Evolutionary conservation across 75 land plant species (phyloP).

Genomic region (Pseudotsuga menziesii): DNA sequence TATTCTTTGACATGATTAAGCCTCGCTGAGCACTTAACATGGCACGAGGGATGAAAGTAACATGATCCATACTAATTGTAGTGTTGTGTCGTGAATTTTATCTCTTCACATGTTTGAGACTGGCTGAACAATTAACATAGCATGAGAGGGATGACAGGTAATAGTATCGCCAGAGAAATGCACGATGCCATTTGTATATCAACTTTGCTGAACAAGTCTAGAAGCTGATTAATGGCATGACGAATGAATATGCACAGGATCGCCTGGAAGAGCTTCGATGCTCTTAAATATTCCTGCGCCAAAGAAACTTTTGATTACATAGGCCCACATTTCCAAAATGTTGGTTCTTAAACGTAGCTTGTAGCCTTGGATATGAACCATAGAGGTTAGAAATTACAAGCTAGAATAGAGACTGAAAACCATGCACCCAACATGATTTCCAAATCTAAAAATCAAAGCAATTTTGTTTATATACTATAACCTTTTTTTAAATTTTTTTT

Average conservation of each 20-base stretch:
- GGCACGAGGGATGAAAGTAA: too few relatives aligned
- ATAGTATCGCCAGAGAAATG: conserved; percentile 7
- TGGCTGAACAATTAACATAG: conserved; percentile 7
- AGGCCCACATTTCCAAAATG: conserved; percentile 22
- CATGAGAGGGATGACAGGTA: conserved; percentile 9
- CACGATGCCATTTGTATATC: conserved; percentile 12
- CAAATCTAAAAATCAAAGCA: too few relatives aligned
- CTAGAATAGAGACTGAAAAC: neutral
- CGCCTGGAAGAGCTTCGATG: conserved; percentile 29
- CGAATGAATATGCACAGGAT: conserved; percentile 29
- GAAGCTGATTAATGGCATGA: neutral
- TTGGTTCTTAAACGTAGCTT: conserved; percentile 4
- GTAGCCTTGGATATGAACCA: neutral
- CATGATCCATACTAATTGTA: conserved; percentile 19
- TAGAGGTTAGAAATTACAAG: neutral
- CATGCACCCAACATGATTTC: too few relatives aligned
- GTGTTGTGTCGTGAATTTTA: conserved; percentile 7
- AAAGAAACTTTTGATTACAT: conserved; percentile 61
- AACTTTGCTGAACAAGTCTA: conserved; percentile 28
- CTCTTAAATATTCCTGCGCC: conserved; percentile 55
- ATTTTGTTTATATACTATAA: too few relatives aligned
- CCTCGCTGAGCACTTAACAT: conserved; percentile 26
- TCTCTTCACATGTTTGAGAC: conserved; percentile 7
- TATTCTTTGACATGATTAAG: too few relatives aligned
- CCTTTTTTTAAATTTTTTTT: too few relatives aligned